Percentiles rank a stretch among this genome's conserved stretches.
phyloP scores from a whole-genome alignment of 1,284 basidiomycete species.

The Boletus austroedulis region DNA sequence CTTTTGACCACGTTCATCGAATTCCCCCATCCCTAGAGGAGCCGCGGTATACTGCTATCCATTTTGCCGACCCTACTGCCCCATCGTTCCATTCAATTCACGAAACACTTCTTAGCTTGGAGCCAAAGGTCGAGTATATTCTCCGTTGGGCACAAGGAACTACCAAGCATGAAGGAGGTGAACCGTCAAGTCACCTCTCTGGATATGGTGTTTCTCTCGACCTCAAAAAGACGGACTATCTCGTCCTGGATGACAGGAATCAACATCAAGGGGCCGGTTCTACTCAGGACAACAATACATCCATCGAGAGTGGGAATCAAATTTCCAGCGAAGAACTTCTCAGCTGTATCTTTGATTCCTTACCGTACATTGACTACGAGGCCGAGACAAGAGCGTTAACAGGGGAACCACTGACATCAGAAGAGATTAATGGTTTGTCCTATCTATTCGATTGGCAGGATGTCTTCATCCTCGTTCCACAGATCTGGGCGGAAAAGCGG shows the following conservation, averaged over 20 bases:
- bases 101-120: conserved; percentile 51
- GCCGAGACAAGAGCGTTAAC: conserved; percentile 45
- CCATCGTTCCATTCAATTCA: conserved; percentile 68
- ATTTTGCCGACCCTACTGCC: conserved; percentile 66
- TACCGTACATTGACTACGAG: conserved; percentile 50
- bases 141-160: conserved; percentile 47
- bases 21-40: conserved; percentile 41
- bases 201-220: conserved; percentile 93
- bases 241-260: conserved; percentile 84
- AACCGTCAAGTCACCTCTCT: conserved; percentile 53
- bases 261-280: conserved; percentile 7
- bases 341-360: conserved; percentile 47
- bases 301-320: conserved; percentile 13
- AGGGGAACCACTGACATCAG: conserved; percentile 52
- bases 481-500: conserved; percentile 74
- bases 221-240: conserved; percentile 96
- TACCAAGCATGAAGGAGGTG: conserved; percentile 36
- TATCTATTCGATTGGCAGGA: background rate
- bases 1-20: conserved; percentile 72
- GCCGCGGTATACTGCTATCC: conserved; percentile 60
- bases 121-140: conserved; percentile 64
- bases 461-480: conserved; percentile 2
- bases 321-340: conserved; percentile 29
- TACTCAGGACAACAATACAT: conserved; percentile 1
- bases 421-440: conserved; percentile 56